Percentiles rank a stretch among this genome's conserved stretches.
Evolutionary conservation across 2,329 filamentous ascomycete genomes (phyloP).

Genomic region (Tolypocladium amazonense): DNA sequence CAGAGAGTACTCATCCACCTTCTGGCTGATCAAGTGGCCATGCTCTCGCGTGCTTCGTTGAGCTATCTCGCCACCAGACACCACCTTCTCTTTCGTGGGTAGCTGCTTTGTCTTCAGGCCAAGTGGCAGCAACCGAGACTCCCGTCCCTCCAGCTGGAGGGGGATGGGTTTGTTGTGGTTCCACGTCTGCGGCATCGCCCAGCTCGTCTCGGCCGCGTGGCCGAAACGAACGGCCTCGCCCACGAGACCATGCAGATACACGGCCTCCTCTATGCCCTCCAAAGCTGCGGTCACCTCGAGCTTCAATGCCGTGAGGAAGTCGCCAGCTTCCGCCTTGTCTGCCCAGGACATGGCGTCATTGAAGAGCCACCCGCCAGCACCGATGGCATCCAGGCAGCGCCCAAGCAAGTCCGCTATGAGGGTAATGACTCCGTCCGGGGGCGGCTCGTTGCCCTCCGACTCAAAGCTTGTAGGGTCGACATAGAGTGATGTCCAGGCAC

Average conservation of each 20-base stretch:
- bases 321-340: conserved; percentile 43
- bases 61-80: conserved; percentile 59
- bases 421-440: conserved; percentile 57
- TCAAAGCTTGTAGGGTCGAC: conserved; percentile 45
- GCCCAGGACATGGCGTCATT: conserved; percentile 44
- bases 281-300: conserved; percentile 61
- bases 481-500: conserved; percentile 67
- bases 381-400: conserved; percentile 66
- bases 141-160: conserved; percentile 28
- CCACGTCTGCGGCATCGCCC: conserved; percentile 14
- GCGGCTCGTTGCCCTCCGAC: conserved; percentile 26
- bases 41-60: conserved; percentile 62
- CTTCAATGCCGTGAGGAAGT: conserved; percentile 55
- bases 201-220: conserved; percentile 24
- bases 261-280: conserved; percentile 60
- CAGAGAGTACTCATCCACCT: conserved; percentile 72
- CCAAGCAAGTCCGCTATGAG: conserved; percentile 63
- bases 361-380: conserved; percentile 62
- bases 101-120: conserved; percentile 53
- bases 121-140: conserved; percentile 52
- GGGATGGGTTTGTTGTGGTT: conserved; percentile 32
- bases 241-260: conserved; percentile 52
- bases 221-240: conserved; percentile 57
- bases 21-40: conserved; percentile 67
- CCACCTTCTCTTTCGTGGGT: conserved; percentile 46